Base-by-base conservation (phyloP, 2,329 filamentous ascomycete species). In the Aspergillus sp. region DNA sequence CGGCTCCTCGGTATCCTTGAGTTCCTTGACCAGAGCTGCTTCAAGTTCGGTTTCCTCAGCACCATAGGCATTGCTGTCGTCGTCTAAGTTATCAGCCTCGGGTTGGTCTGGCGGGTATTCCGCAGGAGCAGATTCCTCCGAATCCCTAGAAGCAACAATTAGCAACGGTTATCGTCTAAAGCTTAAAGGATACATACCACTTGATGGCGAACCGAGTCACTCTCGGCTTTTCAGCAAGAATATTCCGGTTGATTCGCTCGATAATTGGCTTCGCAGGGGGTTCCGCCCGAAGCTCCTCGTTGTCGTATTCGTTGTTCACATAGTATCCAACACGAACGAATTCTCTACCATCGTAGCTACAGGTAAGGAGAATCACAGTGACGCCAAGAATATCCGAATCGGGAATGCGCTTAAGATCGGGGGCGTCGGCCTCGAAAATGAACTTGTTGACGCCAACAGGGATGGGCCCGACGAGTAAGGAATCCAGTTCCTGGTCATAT, bases 251-350 rank as follows among this genome's bases (percentile, higher is more conserved):
- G 53, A 98, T 88, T 62, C 89, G 88, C 66, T 98, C 94, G 54
- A 97, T 84, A 57, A 94, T 78, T 35, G 90, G 90, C 75, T 95
- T 95, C 48, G 88, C 78, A 5, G 93, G 93, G 7, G 93, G 93
- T 59, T 97, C 90, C 42, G 85, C 82, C 59, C 82, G 85, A 53
- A 98, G 79, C 67, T 94, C 88, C 61, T 94, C 88, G 28, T 86
- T 86, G 58, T 94, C 88, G 69, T 98, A 98, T 70, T 98, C 94
- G 62, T 98, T 98, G 78, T 97, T 98, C 62, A 98, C 93, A 59
- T 98, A 98, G 79, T 98, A 98, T 52, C 93, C 93, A 38, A 98
- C 91, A 56, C 93, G 89, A 35, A 98, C 89, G 61, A 98, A 98
- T 69, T 98, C 93, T 63, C 93, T 83, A 45, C 86, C 86, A 62